phyloP scores from a whole-genome alignment of 768 basidiomycete species.

The Phlebiopsis flavidoalba region DNA sequence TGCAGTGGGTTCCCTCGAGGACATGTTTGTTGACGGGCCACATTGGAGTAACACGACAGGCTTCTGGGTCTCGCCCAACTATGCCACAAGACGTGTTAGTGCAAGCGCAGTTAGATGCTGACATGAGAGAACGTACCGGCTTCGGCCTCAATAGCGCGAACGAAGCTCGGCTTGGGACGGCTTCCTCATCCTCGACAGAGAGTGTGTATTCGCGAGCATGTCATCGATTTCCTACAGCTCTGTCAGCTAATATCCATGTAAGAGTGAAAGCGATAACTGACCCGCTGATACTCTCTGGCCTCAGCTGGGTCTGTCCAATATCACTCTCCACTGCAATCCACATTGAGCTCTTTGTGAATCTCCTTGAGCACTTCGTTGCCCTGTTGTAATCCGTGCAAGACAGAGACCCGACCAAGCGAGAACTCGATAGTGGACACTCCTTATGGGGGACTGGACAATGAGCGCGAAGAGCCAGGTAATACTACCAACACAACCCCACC shows the following conservation, averaged over 20 bases:
- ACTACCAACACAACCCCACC: slow-evolving; percentile 38
- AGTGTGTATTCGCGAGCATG: slow-evolving; percentile 74
- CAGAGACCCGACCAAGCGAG: slow-evolving; percentile 88
- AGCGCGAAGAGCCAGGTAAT: background rate
- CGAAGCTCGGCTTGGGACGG: slow-evolving; percentile 81
- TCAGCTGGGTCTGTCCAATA: slow-evolving; percentile 91
- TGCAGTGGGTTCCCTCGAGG: slow-evolving; percentile 7
- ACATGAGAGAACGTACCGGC: too few relatives aligned
- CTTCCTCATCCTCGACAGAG: slow-evolving; percentile 88
- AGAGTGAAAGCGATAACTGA: slow-evolving; percentile 29
- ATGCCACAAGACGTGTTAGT: background rate
- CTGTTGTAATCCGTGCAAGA: slow-evolving; percentile 88
- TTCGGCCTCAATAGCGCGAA: slow-evolving; percentile 59
- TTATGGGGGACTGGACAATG: slow-evolving; percentile 34
- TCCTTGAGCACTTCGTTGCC: slow-evolving; percentile 92
- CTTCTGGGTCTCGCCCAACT: slow-evolving; percentile 28
- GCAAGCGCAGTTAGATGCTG: background rate
- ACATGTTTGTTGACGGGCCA: slow-evolving; percentile 43
- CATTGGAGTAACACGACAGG: slow-evolving; percentile 47
- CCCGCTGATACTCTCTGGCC: slow-evolving; percentile 87
- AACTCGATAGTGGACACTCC: slow-evolving; percentile 97
- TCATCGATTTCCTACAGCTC: slow-evolving; percentile 79
- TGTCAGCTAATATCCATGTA: background rate
- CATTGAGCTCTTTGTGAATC: slow-evolving; percentile 89
- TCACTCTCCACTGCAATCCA: slow-evolving; percentile 90